Base-by-base conservation (phyloP, 202 grass and related monocot species). In the Bolboschoenoplectus hybrid region DNA sequence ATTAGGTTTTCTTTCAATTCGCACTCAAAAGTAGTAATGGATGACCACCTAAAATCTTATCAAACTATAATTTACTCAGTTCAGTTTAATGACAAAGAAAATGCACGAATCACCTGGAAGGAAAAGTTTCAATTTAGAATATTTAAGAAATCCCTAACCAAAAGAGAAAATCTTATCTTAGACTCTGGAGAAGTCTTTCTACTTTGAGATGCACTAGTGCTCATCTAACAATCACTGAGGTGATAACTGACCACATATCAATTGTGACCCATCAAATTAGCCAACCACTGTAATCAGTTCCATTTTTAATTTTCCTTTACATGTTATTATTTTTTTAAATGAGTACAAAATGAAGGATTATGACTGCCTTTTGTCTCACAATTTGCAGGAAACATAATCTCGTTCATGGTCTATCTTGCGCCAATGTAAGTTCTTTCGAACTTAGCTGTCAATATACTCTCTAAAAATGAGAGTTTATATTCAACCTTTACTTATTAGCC, bases 401-500 rank as follows among this genome's bases (percentile, higher is more conserved):
- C 95, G 34, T 95, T 94, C 89, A 89, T 95, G 87, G 95, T 97
- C 56, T 97, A 91, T 67, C 91, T 97, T 56, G 91, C 92, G 0
- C 95, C 95, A 44, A 87, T 72, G 92, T 94, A 66, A 92, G 94
- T 40, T 67, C 6, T 20, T 62, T 81, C 46, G n/a, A 60, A 14
- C 79, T 74, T 64, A 7, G 4, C 26, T 74, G 46, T 4, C 3
- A 6, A 55, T 83, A 32, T 57, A 34, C 36, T 14, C 20, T 34
- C 60, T 60, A 57, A n/a, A 55, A 58, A 85, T 74, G 6, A 13
- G 53, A 56, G 7, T 19, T 73, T n/a, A 78, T 34, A 67, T 53
- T 86, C 16, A 79, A 26, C 26, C 26, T 26, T 26, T 26, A 26
- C 16, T 43, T 70, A 43, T 44, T 44, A 6, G 14, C 19, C 9